Evolutionary conservation across 805 yeast genomes (phyloP).

Genomic region (Ogataea degrootiae): DNA sequence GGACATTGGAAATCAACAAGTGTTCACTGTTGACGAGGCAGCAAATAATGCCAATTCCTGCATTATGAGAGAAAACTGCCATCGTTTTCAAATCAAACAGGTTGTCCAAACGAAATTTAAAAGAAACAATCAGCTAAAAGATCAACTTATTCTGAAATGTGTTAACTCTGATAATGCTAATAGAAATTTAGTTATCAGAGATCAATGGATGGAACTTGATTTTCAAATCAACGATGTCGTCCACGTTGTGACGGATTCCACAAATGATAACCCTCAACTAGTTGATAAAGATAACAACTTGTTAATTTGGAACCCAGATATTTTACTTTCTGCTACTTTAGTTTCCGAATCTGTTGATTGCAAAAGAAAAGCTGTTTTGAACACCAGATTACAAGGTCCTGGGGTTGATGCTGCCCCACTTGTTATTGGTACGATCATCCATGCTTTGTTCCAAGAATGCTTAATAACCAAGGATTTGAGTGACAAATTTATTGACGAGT

Average conservation of each 20-base stretch:
- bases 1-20: slow-evolving; percentile 10
- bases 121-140: slow-evolving; percentile 25
- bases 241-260: slow-evolving; percentile 47
- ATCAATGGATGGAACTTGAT: slow-evolving; percentile 52
- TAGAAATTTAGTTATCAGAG: slow-evolving; percentile 50
- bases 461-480: slow-evolving; percentile 35
- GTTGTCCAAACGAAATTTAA: slow-evolving; percentile 31
- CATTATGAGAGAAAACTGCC: slow-evolving; percentile 41
- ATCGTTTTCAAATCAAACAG: slow-evolving; percentile 40
- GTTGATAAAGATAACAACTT: slow-evolving; percentile 56
- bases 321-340: slow-evolving; percentile 73
- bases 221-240: slow-evolving; percentile 51
- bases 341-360: slow-evolving; percentile 76
- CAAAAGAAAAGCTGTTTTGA: slow-evolving; percentile 62
- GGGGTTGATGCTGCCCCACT: slow-evolving; percentile 63
- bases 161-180: slow-evolving; percentile 29
- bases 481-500: slow-evolving; percentile 32
- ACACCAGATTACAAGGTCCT: slow-evolving; percentile 51
- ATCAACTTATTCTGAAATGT: slow-evolving; percentile 55
- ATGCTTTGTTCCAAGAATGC: slow-evolving; percentile 65
- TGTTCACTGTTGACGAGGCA: slow-evolving; percentile 7
- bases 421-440: slow-evolving; percentile 79
- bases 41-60: slow-evolving; percentile 37
- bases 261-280: slow-evolving; percentile 30
- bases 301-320: slow-evolving; percentile 82